A percentile compares a stretch with the other conserved stretches of the same genome.
Evolutionary conservation across 768 basidiomycete genomes (phyloP).

Genomic region (Naganishia onofrii): DNA sequence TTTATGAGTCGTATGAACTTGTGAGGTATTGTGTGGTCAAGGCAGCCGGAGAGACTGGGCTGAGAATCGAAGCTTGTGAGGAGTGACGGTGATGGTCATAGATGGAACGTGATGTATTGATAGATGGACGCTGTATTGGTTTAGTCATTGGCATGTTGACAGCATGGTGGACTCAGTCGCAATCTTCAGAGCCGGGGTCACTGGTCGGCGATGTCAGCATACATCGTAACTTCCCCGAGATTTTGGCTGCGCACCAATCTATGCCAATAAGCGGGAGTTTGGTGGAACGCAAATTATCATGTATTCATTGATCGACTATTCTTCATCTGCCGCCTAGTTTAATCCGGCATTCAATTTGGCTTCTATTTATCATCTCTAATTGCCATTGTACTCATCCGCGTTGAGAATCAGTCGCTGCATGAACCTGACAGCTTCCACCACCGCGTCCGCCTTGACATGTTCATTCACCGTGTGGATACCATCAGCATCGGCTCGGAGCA

Average conservation of each 20-base stretch:
- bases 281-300: too few relatives aligned
- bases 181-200: too few relatives aligned
- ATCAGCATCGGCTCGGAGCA: slow-evolving; percentile 2
- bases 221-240: too few relatives aligned
- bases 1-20: slow-evolving; percentile 72
- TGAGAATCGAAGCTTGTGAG: slow-evolving; percentile 63
- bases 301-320: neutral
- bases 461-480: slow-evolving; percentile 41
- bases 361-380: neutral
- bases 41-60: slow-evolving; percentile 58
- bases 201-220: too few relatives aligned
- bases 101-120: neutral
- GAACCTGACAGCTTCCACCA: slow-evolving; percentile 42
- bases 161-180: too few relatives aligned
- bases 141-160: too few relatives aligned
- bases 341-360: neutral
- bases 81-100: too few relatives aligned
- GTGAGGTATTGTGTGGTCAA: slow-evolving; percentile 75
- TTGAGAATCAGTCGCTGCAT: slow-evolving; percentile 44
- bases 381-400: slow-evolving; percentile 36
- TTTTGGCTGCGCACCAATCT: too few relatives aligned
- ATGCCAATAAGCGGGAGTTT: too few relatives aligned
- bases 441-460: slow-evolving; percentile 35
- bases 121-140: neutral
- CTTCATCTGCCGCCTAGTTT: neutral